Evolutionary conservation across 78 protist genomes (phyloP).

Genomic region (Paulinella micropora): DNA sequence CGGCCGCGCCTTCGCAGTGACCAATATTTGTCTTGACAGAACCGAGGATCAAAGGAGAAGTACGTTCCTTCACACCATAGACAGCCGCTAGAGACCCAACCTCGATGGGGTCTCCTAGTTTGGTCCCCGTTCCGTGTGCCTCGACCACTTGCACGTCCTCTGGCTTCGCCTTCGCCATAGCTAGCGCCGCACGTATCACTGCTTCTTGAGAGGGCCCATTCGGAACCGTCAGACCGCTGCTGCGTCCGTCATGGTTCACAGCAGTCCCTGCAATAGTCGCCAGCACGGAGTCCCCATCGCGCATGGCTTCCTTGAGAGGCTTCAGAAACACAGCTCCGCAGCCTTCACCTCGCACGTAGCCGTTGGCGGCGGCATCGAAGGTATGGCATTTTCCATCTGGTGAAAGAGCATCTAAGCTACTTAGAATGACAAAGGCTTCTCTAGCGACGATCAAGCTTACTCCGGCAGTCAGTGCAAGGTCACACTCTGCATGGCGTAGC

Average conservation of each 20-base stretch:
- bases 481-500: constrained; percentile 39
- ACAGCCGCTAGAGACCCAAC: constrained; percentile 14
- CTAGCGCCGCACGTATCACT: neutral
- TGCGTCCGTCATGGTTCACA: constrained; percentile 34
- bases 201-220: constrained; percentile 37
- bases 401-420: constrained; percentile 30
- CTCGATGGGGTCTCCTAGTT: constrained; percentile 43
- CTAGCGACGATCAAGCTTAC: constrained; percentile 37
- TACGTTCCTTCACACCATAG: neutral
- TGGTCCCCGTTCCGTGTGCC: constrained; percentile 46
- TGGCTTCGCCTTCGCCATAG: neutral
- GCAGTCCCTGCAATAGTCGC: neutral
- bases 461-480: constrained; percentile 57
- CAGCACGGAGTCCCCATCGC: no score
- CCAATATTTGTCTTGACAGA: constrained; percentile 50
- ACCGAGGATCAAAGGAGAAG: constrained; percentile 38
- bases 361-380: constrained; percentile 51
- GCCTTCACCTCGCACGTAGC: constrained; percentile 69
- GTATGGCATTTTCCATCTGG: constrained; percentile 45
- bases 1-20: constrained; percentile 45
- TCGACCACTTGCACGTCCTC: constrained; percentile 26
- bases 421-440: neutral
- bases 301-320: neutral
- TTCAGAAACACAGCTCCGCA: constrained; percentile 33
- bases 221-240: constrained; percentile 44